Evolutionary conservation across 306 rosid genomes (phyloP), one percentile per base, ranked within the genome.

Genomic region (Canavalia gladiata): DNA sequence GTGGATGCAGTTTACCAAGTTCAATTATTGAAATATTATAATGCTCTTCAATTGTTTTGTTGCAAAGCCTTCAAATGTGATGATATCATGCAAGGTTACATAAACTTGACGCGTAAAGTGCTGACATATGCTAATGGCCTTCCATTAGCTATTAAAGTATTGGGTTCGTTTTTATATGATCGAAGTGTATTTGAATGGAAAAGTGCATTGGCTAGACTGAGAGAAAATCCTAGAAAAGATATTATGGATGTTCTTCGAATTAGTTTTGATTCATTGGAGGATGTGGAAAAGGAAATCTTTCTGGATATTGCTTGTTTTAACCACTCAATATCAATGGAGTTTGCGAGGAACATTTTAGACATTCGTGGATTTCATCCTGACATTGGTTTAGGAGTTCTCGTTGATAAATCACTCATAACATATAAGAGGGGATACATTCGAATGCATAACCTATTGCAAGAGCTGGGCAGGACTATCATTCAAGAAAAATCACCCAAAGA

Each of bases 371-470:
- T 67, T 68, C 1, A 68, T 67, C 29, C 82, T 2, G 37, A 42
- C 4, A 78, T 78, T 46, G 70, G 83, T 30, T 2, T 58, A 35
- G 9, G 4, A 9, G 51, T 69, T 46, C 77, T 79, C 41, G 5
- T 18, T 3, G 77, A 79, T 18, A 79, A 79, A 43, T 79, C 83
- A 31, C 75, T 79, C 10, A 59, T 43, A 13, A 45, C 59, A 1
- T 0, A 0, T 56, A 0, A 68, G 4, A 0, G 0, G 1, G 29
- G 12, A 25, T 0, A 0, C 0, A 33, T 78, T 13, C 0, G 0
- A 0, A 68, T 68, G 82, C 76, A 78, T n/a, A 76, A 68, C 31
- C 8, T 78, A 59, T 33, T 78, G 12, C 4, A 7, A 56, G 76
- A 78, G 8, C 13, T 78, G 3, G 82, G 82, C 25, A 78, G 8